Evolutionary conservation across 2,329 filamentous ascomycete species (phyloP).

Genomic region (Plenodomus tracheiphilus): DNA sequence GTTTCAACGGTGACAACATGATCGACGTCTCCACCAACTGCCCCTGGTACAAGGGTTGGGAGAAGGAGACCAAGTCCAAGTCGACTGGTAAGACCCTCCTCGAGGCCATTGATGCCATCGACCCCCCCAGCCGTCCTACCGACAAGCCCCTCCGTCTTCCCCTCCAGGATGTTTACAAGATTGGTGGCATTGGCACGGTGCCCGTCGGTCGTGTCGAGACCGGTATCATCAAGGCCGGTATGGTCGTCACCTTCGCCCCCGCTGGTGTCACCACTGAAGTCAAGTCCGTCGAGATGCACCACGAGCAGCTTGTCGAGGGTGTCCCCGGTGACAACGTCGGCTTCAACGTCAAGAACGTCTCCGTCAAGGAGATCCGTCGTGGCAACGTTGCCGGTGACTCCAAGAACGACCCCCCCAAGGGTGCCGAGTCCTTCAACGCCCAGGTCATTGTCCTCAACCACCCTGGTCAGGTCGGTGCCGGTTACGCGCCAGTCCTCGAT

Average conservation of each 20-base stretch:
- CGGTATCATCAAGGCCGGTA: constrained; percentile 80
- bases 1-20: constrained; percentile 99
- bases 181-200: constrained; percentile 99
- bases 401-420: constrained; percentile 97
- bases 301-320: constrained; percentile 97
- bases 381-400: constrained; percentile 99
- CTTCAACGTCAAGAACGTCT: constrained; percentile 99
- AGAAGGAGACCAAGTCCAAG: constrained; percentile 97
- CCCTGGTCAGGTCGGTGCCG: constrained; percentile 98
- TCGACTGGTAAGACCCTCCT: constrained; percentile 93
- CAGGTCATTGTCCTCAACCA: constrained; percentile 99
- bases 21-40: constrained; percentile 84
- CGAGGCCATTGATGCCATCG: constrained; percentile 97
- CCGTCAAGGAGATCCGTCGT: constrained; percentile 99
- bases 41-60: constrained; percentile 99
- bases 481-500: constrained; percentile 98
- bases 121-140: constrained; percentile 87
- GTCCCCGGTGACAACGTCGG: constrained; percentile 99
- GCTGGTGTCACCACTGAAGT: constrained; percentile 99
- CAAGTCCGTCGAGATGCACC: constrained; percentile 99
- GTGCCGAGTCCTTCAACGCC: constrained; percentile 92
- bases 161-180: constrained; percentile 99
- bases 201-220: constrained; percentile 99
- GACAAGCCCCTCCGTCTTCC: constrained; percentile 99
- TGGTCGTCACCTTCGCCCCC: constrained; percentile 98